Evolutionary conservation across 1,284 basidiomycete genomes (phyloP), one percentile per base, ranked within the genome.

Genomic region (Vanrija sp.): DNA sequence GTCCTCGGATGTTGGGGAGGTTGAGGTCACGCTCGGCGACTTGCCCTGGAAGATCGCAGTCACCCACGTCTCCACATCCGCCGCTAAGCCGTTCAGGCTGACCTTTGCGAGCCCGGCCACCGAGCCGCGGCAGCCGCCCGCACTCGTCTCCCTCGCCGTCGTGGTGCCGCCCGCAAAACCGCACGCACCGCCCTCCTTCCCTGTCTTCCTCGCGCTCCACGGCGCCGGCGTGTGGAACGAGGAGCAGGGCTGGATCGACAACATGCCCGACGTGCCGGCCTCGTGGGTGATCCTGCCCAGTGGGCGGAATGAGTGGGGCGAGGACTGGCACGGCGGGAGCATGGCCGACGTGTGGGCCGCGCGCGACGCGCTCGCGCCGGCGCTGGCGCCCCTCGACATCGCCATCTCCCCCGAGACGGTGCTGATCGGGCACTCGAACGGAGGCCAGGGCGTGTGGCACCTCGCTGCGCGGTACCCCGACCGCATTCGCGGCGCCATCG

Each of bases 381-480:
- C 38, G 7, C n/a, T 50, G 10, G 3, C 10, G 18, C 37, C 41
- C 20, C 12, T 41, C 9, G 6, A 39, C 10, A 12, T 44, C n/a
- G 9, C 15, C 4, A 18, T 49, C 4, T 49, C 51, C 5, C 2
- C 19, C 2, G 57, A 53, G 15, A 61, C 57, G 0, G n/a, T 64
- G 10, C 52, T 93, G 7, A 77, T 93, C 43, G 92, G 92, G 0
- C 92, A 96, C 68, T 94, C 90, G 2, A 96, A 96, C 68, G 92
- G 92, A 9, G 92, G 91, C 3, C 92, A 95, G 73, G 92, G 92
- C 0, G 80, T 86, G 3, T 92, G 89, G 87, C 85, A 90, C 68
- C 67, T 86, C 6, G 83, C 87, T 2, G 81, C 83, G 22, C 79
- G 86, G 53, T 88, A 82, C 67, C 89, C 91, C 0, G 90, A 94